phyloP scores from a whole-genome alignment of 2,329 filamentous ascomycete species.

The Fusarium hostae region DNA sequence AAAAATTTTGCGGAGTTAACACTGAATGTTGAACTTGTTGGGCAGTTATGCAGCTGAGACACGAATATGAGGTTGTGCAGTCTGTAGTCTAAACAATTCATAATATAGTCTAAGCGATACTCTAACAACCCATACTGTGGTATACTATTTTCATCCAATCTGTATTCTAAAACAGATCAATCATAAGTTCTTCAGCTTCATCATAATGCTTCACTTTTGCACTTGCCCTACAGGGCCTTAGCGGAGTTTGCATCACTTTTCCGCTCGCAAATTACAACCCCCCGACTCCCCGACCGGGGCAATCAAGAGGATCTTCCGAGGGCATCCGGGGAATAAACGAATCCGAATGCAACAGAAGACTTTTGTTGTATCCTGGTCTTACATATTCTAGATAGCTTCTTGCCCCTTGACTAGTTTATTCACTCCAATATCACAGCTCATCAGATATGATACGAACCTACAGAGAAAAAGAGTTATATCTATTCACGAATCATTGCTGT shows the following conservation, averaged over 20 bases:
- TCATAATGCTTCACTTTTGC: background rate
- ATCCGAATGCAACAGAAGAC: slow-evolving; percentile 13
- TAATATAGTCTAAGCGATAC: background rate
- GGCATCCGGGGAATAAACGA: slow-evolving; percentile 16
- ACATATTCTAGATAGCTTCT: background rate
- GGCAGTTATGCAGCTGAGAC: background rate
- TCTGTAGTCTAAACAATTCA: background rate
- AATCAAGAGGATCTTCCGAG: background rate
- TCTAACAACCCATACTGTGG: background rate
- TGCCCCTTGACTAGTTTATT: background rate
- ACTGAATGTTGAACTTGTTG: background rate
- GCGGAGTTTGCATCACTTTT: slow-evolving; percentile 25
- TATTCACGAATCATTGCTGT: background rate
- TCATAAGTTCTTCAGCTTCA: background rate
- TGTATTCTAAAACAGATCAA: background rate
- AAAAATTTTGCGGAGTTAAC: slow-evolving; percentile 1
- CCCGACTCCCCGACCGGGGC: background rate
- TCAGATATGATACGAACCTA: background rate
- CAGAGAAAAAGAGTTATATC: background rate
- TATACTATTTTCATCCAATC: background rate
- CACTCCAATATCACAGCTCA: background rate
- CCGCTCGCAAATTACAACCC: slow-evolving; percentile 13
- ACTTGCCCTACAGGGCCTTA: slow-evolving; percentile 9
- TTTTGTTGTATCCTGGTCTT: background rate
- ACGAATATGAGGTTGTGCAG: background rate